Percentiles rank a stretch among this genome's conserved stretches.
Evolutionary conservation across 2,329 filamentous ascomycete species (phyloP).

Genomic region (Venturia nashicola): DNA sequence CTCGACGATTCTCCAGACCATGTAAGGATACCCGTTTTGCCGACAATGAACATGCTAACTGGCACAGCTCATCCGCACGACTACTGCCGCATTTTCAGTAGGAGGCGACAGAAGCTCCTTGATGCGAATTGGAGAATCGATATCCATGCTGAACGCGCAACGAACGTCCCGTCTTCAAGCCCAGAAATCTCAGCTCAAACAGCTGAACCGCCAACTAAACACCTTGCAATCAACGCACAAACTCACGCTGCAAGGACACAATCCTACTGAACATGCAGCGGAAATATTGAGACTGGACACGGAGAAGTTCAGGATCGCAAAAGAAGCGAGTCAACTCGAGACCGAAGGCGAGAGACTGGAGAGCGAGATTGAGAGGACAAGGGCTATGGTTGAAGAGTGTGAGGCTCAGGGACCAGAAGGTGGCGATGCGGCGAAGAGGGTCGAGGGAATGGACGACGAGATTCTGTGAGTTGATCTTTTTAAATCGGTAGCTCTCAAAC

Average conservation of each 20-base stretch:
- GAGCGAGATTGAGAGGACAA: constrained; percentile 62
- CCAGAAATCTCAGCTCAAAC: constrained; percentile 27
- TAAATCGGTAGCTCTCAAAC: background rate
- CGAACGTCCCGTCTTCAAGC: constrained; percentile 57
- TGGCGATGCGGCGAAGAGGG: constrained; percentile 37
- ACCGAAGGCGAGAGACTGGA: constrained; percentile 90
- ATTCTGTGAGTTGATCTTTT: constrained; percentile 27
- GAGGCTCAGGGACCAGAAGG: constrained; percentile 83
- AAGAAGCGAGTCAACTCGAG: constrained; percentile 76
- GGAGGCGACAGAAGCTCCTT: constrained; percentile 75
- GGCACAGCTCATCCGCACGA: constrained; percentile 73
- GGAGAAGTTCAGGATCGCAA: constrained; percentile 89
- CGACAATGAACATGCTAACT: constrained; percentile 12
- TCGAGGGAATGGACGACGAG: constrained; percentile 31
- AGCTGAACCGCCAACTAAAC: constrained; percentile 63
- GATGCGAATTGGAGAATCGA: constrained; percentile 69
- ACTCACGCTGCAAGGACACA: constrained; percentile 63
- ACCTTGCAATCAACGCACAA: constrained; percentile 64
- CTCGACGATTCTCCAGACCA: constrained; percentile 87
- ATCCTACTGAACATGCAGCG: constrained; percentile 66
- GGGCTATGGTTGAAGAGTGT: constrained; percentile 64
- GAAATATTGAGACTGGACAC: constrained; percentile 82
- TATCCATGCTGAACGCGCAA: constrained; percentile 71
- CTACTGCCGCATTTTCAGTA: constrained; percentile 91
- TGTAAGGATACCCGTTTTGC: constrained; percentile 36